These are phyloP conservation scores for Fomitopsis betulina DNA, from an alignment of 1,284 basidiomycete species.

Conservation along the genomic window DNA sequence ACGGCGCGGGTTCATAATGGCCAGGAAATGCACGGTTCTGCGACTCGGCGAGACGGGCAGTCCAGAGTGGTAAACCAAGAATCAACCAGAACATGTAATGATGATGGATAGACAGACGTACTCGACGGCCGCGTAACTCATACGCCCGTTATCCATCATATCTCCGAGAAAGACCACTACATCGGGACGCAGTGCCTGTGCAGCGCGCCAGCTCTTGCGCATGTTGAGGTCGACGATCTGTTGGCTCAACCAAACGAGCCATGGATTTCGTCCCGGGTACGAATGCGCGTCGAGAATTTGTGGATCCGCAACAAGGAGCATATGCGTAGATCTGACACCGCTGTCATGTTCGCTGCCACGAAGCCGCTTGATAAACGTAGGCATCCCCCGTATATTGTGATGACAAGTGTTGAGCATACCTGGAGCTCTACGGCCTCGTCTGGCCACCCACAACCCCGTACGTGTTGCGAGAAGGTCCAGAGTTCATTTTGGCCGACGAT, in stretches of 20 bases:
- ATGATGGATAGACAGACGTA: conserved; percentile 34
- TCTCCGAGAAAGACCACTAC: conserved; percentile 83
- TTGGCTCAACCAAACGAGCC: conserved; percentile 49
- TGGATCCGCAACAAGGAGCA: conserved; percentile 80
- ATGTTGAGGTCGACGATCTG: conserved; percentile 70
- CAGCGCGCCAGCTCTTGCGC: conserved; percentile 78
- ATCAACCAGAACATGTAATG: neutral
- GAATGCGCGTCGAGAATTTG: conserved; percentile 70
- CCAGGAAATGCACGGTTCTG: too few relatives aligned
- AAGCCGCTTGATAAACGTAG: neutral
- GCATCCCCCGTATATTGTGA: conserved; percentile 1
- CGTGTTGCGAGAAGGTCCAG: conserved; percentile 1
- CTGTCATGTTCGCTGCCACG: neutral
- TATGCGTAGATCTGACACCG: conserved; percentile 45
- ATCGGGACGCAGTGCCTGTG: conserved; percentile 59
- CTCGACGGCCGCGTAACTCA: conserved; percentile 62
- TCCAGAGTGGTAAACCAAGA: too few relatives aligned
- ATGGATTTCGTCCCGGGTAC: conserved; percentile 47
- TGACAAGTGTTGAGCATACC: neutral
- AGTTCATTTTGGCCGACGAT: conserved; percentile 1
- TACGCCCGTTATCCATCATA: conserved; percentile 80
- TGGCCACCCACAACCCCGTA: conserved; percentile 4
- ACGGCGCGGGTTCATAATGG: too few relatives aligned
- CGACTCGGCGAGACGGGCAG: too few relatives aligned
- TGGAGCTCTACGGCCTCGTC: neutral